These are phyloP conservation scores for Conidiobolus incongruus DNA, from an alignment of 371 early-diverging fungal genomes.

Conservation along the genomic window DNA sequence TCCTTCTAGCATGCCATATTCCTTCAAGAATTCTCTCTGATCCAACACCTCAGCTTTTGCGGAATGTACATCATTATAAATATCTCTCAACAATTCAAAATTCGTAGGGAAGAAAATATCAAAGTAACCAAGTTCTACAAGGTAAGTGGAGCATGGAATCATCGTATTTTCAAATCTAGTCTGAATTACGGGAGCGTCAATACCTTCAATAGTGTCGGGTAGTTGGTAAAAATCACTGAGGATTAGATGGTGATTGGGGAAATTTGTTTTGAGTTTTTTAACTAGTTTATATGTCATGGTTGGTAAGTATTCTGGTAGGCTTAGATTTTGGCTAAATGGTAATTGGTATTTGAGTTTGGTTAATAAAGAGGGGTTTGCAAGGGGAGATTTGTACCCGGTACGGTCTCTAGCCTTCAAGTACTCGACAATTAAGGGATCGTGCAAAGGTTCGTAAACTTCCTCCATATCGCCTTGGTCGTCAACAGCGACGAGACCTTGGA, in stretches of 20 bases:
- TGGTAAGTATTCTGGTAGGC: slow-evolving; percentile 71
- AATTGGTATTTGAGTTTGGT: slow-evolving; percentile 24
- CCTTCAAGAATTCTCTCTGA: slow-evolving; percentile 54
- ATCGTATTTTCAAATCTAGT: slow-evolving; percentile 68
- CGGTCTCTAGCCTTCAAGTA: slow-evolving; percentile 35
- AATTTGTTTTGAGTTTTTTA: slow-evolving; percentile 41
- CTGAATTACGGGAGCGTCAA: slow-evolving; percentile 87
- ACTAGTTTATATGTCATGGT: slow-evolving; percentile 61
- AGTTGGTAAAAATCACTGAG: slow-evolving; percentile 70
- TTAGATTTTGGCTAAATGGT: slow-evolving; percentile 70
- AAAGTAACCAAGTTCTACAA: slow-evolving; percentile 94
- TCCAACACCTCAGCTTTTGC: slow-evolving; percentile 33
- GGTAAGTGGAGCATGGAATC: slow-evolving; percentile 83
- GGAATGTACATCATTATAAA: slow-evolving; percentile 50
- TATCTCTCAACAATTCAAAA: slow-evolving; percentile 55
- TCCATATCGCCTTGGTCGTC: slow-evolving; percentile 62
- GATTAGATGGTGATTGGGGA: slow-evolving; percentile 76
- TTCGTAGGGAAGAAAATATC: slow-evolving; percentile 96
- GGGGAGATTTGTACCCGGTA: slow-evolving; percentile 33
- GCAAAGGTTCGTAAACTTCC: slow-evolving; percentile 60
- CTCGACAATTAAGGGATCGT: slow-evolving; percentile 44
- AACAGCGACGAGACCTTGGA: slow-evolving; percentile 59
- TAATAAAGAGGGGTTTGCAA: slow-evolving; percentile 22
- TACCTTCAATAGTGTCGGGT: slow-evolving; percentile 56
- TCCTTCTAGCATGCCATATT: slow-evolving; percentile 48